Base-by-base conservation (phyloP, 176 grass and related monocot genomes). In the Aechmea fasciata region DNA sequence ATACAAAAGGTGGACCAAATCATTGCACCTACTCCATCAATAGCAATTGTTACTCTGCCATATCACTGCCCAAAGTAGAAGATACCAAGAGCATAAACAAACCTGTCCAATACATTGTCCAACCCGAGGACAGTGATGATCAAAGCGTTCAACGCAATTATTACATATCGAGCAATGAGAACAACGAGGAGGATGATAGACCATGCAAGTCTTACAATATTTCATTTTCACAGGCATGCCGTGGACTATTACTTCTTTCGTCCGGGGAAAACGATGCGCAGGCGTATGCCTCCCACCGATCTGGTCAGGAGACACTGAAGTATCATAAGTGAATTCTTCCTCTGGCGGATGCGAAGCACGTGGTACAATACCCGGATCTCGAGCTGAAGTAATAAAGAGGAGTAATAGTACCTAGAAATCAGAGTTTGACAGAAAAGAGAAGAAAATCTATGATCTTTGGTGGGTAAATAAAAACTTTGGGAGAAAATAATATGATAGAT, bases 31-130 rank as follows among this genome's bases (percentile, higher is more conserved):
- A 41, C 33, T 41, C 33, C 33, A 6, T 7, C 33, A 41, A 41
- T 41, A 41, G 33, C 33, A 41, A 41, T 41, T 41, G 33, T 41
- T 41, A 7, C 33, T 41, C 33, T 80, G 69, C 48, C 18, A 67
- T 29, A 33, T 0, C 71, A 52, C 1, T 9, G 6, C 1, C 12
- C 49, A 79, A 71, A 20, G 4, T 68, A 73, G 76, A 29, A 66
- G 26, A 3, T 64, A 71, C 13, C 11, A 71, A 57, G 53, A 18
- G 25, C 68, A 14, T 67, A 13, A 67, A 25, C 50, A 11, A 77
- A 96, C 91, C 88, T 96, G 88, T 11, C 91, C 91, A 71, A 91
- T 91, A 80, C 91, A 96, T 78, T 91, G 91, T 59, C 91, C 91
- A 79, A 96, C 87, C 91, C 91, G 91, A 14, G 91, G 91, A 69